Conservation (phyloP, 1,139 yeast genomes). For the Saccharomycopsis hybrid region DNA sequence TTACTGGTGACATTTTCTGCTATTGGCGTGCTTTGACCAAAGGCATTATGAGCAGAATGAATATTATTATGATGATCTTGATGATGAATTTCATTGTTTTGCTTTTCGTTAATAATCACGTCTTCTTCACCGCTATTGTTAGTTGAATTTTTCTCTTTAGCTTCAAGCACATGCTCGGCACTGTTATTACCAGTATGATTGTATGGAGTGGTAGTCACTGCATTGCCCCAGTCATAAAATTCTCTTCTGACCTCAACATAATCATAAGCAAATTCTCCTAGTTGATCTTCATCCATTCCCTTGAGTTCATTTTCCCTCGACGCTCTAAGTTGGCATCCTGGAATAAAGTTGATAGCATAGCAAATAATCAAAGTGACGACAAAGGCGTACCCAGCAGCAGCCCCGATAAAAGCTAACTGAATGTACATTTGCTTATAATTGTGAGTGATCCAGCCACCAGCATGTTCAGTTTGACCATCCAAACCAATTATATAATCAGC, state of each 20-base stretch:
- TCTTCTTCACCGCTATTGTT: not conserved
- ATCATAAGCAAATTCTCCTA: slow-evolving; percentile 97
- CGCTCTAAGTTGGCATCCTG: slow-evolving; percentile 76
- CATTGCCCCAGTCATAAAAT: slow-evolving; percentile 60
- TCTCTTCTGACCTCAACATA: slow-evolving; percentile 95
- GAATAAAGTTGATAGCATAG: slow-evolving; percentile 66
- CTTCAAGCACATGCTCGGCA: not conserved
- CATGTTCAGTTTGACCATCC: slow-evolving; percentile 74
- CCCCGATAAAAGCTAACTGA: slow-evolving; percentile 77
- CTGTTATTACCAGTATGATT: not conserved
- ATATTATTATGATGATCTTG: no score
- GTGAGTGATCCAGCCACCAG: slow-evolving; percentile 89
- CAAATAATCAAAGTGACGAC: slow-evolving; percentile 77
- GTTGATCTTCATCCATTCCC: slow-evolving; percentile 95
- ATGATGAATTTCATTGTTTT: no score
- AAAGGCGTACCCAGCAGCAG: slow-evolving; percentile 68
- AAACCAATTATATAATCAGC: slow-evolving; percentile 84
- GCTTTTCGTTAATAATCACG: not conserved
- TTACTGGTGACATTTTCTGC: no score
- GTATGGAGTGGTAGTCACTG: slow-evolving; percentile 1
- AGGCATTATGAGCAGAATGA: no score
- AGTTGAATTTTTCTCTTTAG: not conserved
- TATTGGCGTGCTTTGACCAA: no score
- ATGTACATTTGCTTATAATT: slow-evolving; percentile 89
- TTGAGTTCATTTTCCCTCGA: slow-evolving; percentile 78